Evolutionary conservation across 2,329 filamentous ascomycete genomes (phyloP).

Genomic region (Paraphoma chrysanthemicola): DNA sequence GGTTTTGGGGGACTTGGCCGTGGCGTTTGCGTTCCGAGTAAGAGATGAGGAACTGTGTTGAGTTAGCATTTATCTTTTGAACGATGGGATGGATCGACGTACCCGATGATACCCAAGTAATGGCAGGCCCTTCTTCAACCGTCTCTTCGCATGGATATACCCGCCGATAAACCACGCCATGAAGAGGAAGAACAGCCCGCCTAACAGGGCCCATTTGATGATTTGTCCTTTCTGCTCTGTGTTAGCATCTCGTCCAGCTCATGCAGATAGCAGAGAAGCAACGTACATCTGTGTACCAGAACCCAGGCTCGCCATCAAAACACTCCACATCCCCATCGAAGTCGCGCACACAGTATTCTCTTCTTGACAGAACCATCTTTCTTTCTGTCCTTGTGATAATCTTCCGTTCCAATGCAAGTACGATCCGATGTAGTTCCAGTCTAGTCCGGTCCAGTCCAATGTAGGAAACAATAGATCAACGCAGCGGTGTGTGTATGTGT

Average conservation of each 20-base stretch:
- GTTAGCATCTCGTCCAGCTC: too few species aligned
- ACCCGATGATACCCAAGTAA: constrained; percentile 73
- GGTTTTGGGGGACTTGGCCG: constrained; percentile 42
- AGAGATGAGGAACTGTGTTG: constrained; percentile 51
- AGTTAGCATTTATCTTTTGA: constrained; percentile 1
- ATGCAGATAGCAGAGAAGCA: background rate
- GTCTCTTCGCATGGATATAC: constrained; percentile 72
- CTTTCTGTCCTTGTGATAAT: background rate
- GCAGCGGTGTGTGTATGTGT: too few species aligned
- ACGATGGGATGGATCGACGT: background rate
- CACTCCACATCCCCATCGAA: constrained; percentile 34
- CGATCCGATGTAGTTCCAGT: too few species aligned
- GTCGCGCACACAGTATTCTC: constrained; percentile 34
- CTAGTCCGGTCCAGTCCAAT: too few species aligned
- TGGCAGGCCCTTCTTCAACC: constrained; percentile 69
- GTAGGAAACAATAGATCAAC: too few species aligned
- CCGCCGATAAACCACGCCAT: constrained; percentile 70
- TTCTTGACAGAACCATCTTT: constrained; percentile 36
- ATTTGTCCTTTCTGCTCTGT: constrained; percentile 64
- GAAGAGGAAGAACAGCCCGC: constrained; percentile 65
- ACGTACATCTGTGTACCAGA: constrained; percentile 44
- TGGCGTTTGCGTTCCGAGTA: constrained; percentile 44
- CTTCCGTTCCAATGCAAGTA: too few species aligned
- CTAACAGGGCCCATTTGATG: constrained; percentile 75
- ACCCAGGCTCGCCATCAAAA: constrained; percentile 34